These are phyloP conservation scores for Trichophyton equinum DNA, from an alignment of 2,329 filamentous ascomycete genomes.

Conservation along the genomic window DNA sequence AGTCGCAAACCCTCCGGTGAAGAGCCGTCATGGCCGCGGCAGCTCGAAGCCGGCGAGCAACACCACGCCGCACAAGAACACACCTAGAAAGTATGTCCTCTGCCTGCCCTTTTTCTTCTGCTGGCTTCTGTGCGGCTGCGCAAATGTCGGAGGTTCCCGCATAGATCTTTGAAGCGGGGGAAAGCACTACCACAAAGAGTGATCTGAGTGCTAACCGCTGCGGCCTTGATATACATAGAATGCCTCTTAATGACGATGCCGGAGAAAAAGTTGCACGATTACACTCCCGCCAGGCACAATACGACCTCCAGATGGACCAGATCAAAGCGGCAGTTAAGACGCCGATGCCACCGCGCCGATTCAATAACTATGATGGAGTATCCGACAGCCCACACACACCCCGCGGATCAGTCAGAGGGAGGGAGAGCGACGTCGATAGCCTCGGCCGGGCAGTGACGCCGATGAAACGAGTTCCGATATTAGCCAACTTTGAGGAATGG, in stretches of 20 bases:
- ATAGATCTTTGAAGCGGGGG: background rate
- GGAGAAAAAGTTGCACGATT: slow-evolving; percentile 80
- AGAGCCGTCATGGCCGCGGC: slow-evolving; percentile 27
- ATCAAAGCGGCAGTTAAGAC: slow-evolving; percentile 55
- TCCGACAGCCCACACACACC: slow-evolving; percentile 41
- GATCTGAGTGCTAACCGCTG: background rate
- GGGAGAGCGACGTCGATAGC: slow-evolving; percentile 43
- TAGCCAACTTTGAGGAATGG: slow-evolving; percentile 99
- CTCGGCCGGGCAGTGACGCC: slow-evolving; percentile 71
- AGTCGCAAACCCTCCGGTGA: slow-evolving; percentile 37
- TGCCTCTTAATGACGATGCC: slow-evolving; percentile 91
- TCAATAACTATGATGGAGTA: slow-evolving; percentile 25
- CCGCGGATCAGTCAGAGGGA: slow-evolving; percentile 23
- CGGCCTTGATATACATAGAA: slow-evolving; percentile 41
- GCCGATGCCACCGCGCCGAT: slow-evolving; percentile 22
- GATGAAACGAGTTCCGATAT: slow-evolving; percentile 87
- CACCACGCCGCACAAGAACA: slow-evolving; percentile 41
- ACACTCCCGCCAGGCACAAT: slow-evolving; percentile 73
- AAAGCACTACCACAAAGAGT: background rate
- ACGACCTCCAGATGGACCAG: slow-evolving; percentile 85
- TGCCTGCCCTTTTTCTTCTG: slow-evolving; percentile 5
- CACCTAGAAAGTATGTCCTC: slow-evolving; percentile 37
- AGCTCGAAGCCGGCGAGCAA: slow-evolving; percentile 30
- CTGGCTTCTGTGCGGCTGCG: background rate
- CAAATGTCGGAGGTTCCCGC: background rate